These are phyloP conservation scores for Chaetomiaceae sp. DNA, from an alignment of 2,329 filamentous ascomycete species.

Conservation along the genomic window DNA sequence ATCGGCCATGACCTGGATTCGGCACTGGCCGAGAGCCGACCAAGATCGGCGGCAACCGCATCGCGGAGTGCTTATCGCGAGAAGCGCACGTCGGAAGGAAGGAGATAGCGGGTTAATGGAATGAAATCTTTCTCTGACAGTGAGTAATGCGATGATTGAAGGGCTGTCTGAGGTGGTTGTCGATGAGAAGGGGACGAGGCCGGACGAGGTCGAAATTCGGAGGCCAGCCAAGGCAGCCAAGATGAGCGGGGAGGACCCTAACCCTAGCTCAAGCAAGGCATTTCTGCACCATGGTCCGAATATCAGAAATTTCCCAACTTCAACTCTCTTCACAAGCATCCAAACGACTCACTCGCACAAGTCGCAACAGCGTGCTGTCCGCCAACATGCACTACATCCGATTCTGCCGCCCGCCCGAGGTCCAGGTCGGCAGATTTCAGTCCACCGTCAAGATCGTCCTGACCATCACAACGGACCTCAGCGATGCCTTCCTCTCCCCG, in stretches of 20 bases:
- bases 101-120: no score
- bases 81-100: neutral
- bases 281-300: neutral
- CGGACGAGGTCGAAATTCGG: neutral
- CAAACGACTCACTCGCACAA: neutral
- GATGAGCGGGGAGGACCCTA: no score
- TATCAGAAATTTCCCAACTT: neutral
- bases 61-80: neutral
- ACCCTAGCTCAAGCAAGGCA: neutral
- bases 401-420: conserved; percentile 45
- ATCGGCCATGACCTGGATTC: neutral
- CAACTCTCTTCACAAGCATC: neutral
- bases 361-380: neutral
- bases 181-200: no score
- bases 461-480: conserved; percentile 54
- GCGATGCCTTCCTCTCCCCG: conserved; percentile 50
- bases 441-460: conserved; percentile 42
- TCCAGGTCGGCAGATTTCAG: conserved; percentile 26
- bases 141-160: no score
- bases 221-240: no score
- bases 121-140: neutral
- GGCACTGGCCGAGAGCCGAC: neutral
- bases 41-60: neutral
- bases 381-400: conserved; percentile 54
- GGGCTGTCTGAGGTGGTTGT: no score